These are phyloP conservation scores for Monascus ruber DNA, from an alignment of 2,329 filamentous ascomycete genomes.

Conservation along the genomic window DNA sequence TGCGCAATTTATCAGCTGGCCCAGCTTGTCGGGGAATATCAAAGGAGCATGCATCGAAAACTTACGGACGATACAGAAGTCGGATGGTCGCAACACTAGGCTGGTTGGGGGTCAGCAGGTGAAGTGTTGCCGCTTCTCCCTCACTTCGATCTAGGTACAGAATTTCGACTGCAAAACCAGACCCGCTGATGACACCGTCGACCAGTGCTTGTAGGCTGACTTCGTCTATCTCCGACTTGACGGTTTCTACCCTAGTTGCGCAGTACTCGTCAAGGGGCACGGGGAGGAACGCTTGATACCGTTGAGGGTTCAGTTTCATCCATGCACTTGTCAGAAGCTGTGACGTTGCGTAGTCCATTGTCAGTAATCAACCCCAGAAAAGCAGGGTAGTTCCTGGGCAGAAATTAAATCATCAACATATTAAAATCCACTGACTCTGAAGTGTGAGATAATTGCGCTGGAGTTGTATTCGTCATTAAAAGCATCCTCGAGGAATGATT, in stretches of 20 bases:
- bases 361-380: constrained; percentile 5
- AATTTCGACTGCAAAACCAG: constrained; percentile 71
- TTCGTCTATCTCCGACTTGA: constrained; percentile 78
- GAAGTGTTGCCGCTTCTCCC: constrained; percentile 57
- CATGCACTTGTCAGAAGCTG: constrained; percentile 74
- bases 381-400: too few relatives aligned
- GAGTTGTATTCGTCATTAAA: constrained; percentile 65
- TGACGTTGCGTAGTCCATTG: constrained; percentile 1
- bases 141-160: constrained; percentile 81
- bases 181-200: constrained; percentile 67
- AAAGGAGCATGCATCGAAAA: constrained; percentile 2
- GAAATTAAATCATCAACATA: too few relatives aligned
- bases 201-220: constrained; percentile 69
- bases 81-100: constrained; percentile 51
- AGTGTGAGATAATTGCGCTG: constrained; percentile 74
- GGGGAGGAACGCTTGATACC: constrained; percentile 64
- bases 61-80: constrained; percentile 56
- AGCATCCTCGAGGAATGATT: constrained; percentile 47
- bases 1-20: constrained; percentile 21
- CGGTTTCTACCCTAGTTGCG: constrained; percentile 57
- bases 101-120: constrained; percentile 25
- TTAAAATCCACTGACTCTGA: constrained; percentile 40
- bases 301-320: constrained; percentile 61
- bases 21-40: neutral
- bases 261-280: constrained; percentile 58